These are phyloP conservation scores for Hymenoscyphus linearis DNA, from an alignment of 2,329 filamentous ascomycete genomes.

Conservation along the genomic window DNA sequence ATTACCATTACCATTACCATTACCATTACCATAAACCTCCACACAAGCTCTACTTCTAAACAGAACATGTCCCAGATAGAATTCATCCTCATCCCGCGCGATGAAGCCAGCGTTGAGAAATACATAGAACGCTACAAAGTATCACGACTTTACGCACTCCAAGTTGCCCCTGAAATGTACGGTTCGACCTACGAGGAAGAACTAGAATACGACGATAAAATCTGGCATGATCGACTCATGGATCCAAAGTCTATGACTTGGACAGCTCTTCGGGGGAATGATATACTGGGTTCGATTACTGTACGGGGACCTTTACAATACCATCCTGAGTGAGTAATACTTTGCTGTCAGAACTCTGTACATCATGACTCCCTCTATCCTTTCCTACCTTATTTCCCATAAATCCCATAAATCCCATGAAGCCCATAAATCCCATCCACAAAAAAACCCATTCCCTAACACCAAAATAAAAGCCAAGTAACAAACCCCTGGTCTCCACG, in stretches of 20 bases:
- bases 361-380: background rate
- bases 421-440: background rate
- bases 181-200: conserved; percentile 37
- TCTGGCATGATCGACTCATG: conserved; percentile 35
- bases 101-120: conserved; percentile 19
- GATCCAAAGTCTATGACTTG: conserved; percentile 35
- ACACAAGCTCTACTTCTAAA: background rate
- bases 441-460: background rate
- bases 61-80: conserved; percentile 6
- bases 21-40: background rate
- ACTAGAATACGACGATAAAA: conserved; percentile 32
- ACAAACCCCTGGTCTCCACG: conserved; percentile 20
- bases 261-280: conserved; percentile 27
- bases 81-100: conserved; percentile 24
- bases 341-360: background rate
- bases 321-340: conserved; percentile 11
- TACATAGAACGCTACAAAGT: conserved; percentile 23
- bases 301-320: conserved; percentile 32
- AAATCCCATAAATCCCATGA: background rate
- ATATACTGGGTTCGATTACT: conserved; percentile 32
- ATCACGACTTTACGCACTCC: conserved; percentile 25
- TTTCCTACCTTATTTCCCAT: background rate
- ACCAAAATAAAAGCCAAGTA: background rate
- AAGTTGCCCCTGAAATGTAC: conserved; percentile 32
- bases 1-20: background rate